Percentiles rank a stretch among this genome's conserved stretches.
Evolutionary conservation across 305 asterid species (phyloP).

Genomic region (Plantago lanceolata): DNA sequence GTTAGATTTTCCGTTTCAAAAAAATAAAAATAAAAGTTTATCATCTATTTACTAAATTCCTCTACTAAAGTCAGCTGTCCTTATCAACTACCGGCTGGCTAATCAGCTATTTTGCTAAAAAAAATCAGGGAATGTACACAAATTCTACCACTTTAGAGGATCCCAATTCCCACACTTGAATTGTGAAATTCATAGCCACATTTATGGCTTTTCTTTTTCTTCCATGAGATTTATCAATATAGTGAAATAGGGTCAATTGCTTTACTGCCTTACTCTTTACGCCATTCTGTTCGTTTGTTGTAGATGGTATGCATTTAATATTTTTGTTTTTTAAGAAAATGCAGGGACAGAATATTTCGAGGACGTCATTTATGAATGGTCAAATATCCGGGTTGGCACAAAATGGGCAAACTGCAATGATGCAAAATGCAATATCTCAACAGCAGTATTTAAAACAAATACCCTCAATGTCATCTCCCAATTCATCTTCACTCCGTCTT

Average conservation of each 20-base stretch:
- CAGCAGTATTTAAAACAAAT: slow-evolving; percentile 91
- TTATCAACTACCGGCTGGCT: too few species aligned
- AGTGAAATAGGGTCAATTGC: slow-evolving; percentile 16
- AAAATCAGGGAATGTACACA: background rate
- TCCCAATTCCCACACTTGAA: background rate
- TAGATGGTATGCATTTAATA: slow-evolving; percentile 27
- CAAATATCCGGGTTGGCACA: slow-evolving; percentile 74
- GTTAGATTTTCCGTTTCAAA: too few species aligned
- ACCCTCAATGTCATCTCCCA: slow-evolving; percentile 63
- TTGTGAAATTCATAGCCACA: slow-evolving; percentile 14
- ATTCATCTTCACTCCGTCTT: slow-evolving; percentile 59
- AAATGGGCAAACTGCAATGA: slow-evolving; percentile 68
- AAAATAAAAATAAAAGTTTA: too few species aligned
- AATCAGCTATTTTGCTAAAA: too few species aligned
- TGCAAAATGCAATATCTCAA: slow-evolving; percentile 65
- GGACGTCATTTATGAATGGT: slow-evolving; percentile 66
- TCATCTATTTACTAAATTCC: too few species aligned
- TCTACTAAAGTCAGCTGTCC: too few species aligned
- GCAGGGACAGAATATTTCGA: slow-evolving; percentile 65
- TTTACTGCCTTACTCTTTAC: slow-evolving; percentile 24
- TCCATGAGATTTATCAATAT: slow-evolving; percentile 24
- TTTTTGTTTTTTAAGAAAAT: slow-evolving; percentile 29
- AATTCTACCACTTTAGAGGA: slow-evolving; percentile 4
- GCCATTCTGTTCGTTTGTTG: slow-evolving; percentile 24
- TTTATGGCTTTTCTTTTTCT: slow-evolving; percentile 24